Conservation (phyloP, 2,329 filamentous ascomycete genomes). For the Claviceps sp. region DNA sequence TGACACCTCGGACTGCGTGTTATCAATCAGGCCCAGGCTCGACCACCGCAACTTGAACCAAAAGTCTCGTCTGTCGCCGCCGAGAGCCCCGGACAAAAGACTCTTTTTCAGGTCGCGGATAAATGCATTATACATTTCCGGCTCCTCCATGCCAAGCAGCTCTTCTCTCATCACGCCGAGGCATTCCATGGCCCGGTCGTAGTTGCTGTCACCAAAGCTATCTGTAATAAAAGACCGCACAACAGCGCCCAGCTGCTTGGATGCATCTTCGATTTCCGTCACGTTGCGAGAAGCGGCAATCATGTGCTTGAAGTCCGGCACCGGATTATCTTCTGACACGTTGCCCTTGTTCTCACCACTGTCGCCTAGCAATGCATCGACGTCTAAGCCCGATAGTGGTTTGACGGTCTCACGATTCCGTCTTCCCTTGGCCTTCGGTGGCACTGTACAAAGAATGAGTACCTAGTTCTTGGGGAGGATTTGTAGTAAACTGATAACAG, state of each 20-base stretch:
- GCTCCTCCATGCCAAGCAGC: slow-evolving; percentile 61
- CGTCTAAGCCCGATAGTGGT: slow-evolving; percentile 79
- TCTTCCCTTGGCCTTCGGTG: slow-evolving; percentile 63
- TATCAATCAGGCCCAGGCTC: slow-evolving; percentile 61
- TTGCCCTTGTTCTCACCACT: slow-evolving; percentile 21
- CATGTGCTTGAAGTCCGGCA: slow-evolving; percentile 82
- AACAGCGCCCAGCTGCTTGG: slow-evolving; percentile 61
- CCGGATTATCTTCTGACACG: slow-evolving; percentile 56
- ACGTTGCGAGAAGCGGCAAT: slow-evolving; percentile 48
- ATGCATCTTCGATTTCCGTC: slow-evolving; percentile 49
- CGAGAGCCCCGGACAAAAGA: slow-evolving; percentile 54
- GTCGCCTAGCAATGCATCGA: slow-evolving; percentile 64
- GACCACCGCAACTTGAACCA: slow-evolving; percentile 62
- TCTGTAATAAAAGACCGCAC: slow-evolving; percentile 54
- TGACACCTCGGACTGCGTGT: slow-evolving; percentile 47
- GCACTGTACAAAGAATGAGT: slow-evolving; percentile 37
- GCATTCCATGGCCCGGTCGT: slow-evolving; percentile 62
- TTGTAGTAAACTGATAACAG: background rate
- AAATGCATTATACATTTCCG: slow-evolving; percentile 63
- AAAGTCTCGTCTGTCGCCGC: slow-evolving; percentile 67
- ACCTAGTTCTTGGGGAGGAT: background rate
- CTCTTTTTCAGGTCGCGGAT: slow-evolving; percentile 58
- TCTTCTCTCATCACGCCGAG: slow-evolving; percentile 68
- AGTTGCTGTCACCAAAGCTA: slow-evolving; percentile 64
- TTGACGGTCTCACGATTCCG: slow-evolving; percentile 59